A percentile compares a stretch with the other conserved stretches of the same genome.
These are phyloP conservation scores for Blastobotrys malaysiensis DNA, from an alignment of 1,139 yeast genomes.

Conservation along the genomic window DNA sequence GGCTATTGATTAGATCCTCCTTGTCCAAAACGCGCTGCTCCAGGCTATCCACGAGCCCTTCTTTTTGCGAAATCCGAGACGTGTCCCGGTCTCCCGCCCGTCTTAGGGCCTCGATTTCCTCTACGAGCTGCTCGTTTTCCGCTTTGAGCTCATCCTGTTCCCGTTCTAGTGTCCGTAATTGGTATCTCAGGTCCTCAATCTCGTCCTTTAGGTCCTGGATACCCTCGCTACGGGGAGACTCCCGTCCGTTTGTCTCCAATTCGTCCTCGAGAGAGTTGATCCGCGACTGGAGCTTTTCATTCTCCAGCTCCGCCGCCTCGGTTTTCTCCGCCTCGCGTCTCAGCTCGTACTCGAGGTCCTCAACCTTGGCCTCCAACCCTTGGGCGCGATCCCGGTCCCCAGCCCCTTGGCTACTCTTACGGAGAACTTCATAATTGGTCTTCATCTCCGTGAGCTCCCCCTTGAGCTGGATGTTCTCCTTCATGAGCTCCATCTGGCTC, in stretches of 20 bases:
- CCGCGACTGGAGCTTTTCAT: constrained; percentile 10
- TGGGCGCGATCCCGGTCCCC: too few relatives aligned
- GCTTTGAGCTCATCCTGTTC: constrained; percentile 23
- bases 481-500: constrained; percentile 15
- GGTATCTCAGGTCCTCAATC: constrained; percentile 20
- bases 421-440: constrained; percentile 15
- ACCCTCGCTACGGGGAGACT: too few relatives aligned
- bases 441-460: constrained; percentile 20
- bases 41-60: background rate
- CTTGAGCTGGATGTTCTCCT: constrained; percentile 21
- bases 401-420: background rate
- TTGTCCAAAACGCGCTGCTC: background rate
- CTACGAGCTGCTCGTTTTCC: constrained; percentile 21
- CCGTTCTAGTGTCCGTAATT: constrained; percentile 19
- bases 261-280: constrained; percentile 11
- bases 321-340: constrained; percentile 6
- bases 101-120: constrained; percentile 2
- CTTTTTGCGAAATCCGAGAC: background rate
- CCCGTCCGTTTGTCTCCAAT: constrained; percentile 5
- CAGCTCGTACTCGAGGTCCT: constrained; percentile 11
- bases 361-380: constrained; percentile 8
- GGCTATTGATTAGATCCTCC: background rate
- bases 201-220: constrained; percentile 13
- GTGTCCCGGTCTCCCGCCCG: background rate
- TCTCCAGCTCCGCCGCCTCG: constrained; percentile 6